A percentile compares a stretch with the other conserved stretches of the same genome.
phyloP scores from a whole-genome alignment of 257 asterid genomes.

The Gentiana dahurica region DNA sequence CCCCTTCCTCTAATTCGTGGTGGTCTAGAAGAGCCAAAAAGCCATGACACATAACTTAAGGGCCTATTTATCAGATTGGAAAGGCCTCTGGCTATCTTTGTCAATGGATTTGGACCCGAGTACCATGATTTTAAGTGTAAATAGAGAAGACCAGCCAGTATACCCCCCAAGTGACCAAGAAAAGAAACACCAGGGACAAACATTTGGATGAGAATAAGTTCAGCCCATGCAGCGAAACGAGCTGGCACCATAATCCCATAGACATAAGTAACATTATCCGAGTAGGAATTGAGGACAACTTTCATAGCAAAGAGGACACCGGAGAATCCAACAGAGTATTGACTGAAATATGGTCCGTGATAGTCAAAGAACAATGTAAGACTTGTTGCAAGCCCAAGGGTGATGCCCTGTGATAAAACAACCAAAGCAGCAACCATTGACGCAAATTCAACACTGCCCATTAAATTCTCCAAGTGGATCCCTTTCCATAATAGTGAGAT shows the following conservation, averaged over 20 bases:
- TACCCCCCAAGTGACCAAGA: slow-evolving; percentile 87
- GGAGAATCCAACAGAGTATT: slow-evolving; percentile 78
- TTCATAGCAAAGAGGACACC: slow-evolving; percentile 98
- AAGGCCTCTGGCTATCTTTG: slow-evolving; percentile 30
- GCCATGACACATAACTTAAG: slow-evolving; percentile 21
- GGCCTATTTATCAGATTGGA: slow-evolving; percentile 48
- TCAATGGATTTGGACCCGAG: slow-evolving; percentile 38
- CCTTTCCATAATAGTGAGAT: slow-evolving; percentile 92
- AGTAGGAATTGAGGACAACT: slow-evolving; percentile 60
- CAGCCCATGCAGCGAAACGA: slow-evolving; percentile 95
- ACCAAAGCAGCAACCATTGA: slow-evolving; percentile 65
- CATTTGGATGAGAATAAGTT: slow-evolving; percentile 75
- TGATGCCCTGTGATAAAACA: slow-evolving; percentile 79
- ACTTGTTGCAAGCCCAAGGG: slow-evolving; percentile 53
- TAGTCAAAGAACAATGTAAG: slow-evolving; percentile 49
- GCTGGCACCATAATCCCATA: slow-evolving; percentile 71
- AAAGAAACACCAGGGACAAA: slow-evolving; percentile 85
- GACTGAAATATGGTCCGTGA: slow-evolving; percentile 55
- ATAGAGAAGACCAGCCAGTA: slow-evolving; percentile 73
- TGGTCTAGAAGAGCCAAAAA: slow-evolving; percentile 17
- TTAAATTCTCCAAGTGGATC: slow-evolving; percentile 56
- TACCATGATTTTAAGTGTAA: slow-evolving; percentile 27
- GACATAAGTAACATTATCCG: slow-evolving; percentile 53
- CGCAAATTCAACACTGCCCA: slow-evolving; percentile 74
- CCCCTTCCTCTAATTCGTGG: slow-evolving; percentile 49